phyloP scores from a whole-genome alignment of 2,329 filamentous ascomycete species.

The Diaporthe citri region DNA sequence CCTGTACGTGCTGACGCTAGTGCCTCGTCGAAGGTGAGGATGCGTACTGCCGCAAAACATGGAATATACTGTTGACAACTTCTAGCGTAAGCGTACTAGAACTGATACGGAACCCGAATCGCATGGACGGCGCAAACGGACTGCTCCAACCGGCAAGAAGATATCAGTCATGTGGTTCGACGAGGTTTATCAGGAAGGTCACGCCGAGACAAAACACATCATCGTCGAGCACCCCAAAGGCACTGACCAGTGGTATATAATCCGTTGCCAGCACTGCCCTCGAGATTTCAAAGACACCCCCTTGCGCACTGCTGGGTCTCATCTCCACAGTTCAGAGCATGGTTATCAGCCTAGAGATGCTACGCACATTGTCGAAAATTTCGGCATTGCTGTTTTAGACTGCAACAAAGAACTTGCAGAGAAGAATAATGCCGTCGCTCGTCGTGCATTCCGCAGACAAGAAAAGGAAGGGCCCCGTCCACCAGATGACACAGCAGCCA shows the following conservation, averaged over 20 bases:
- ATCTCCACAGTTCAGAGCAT: not conserved
- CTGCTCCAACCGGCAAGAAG: not conserved
- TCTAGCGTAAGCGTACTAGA: constrained; percentile 19
- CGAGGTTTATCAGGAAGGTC: not conserved
- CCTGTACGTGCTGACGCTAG: not conserved
- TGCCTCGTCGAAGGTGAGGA: not conserved
- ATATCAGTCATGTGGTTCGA: not conserved
- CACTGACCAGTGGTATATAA: not conserved
- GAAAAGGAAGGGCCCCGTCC: not conserved
- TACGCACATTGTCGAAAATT: not conserved
- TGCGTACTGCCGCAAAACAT: not conserved
- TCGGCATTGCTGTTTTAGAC: not conserved
- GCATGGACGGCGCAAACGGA: not conserved
- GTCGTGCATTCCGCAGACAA: not conserved
- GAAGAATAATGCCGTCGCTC: constrained; percentile 12
- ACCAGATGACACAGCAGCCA: not conserved
- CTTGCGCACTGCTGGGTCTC: not conserved
- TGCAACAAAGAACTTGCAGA: not conserved
- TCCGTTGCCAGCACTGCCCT: constrained; percentile 17
- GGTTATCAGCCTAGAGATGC: not conserved
- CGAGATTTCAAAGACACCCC: not conserved
- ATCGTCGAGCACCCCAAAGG: constrained; percentile 13
- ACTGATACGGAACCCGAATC: constrained; percentile 12
- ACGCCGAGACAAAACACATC: constrained; percentile 19
- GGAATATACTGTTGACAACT: not conserved